Percentiles rank a stretch among this genome's conserved stretches.
Evolutionary conservation across 495 filamentous ascomycete species (phyloP).

Genomic region (Neurospora sublineolata): DNA sequence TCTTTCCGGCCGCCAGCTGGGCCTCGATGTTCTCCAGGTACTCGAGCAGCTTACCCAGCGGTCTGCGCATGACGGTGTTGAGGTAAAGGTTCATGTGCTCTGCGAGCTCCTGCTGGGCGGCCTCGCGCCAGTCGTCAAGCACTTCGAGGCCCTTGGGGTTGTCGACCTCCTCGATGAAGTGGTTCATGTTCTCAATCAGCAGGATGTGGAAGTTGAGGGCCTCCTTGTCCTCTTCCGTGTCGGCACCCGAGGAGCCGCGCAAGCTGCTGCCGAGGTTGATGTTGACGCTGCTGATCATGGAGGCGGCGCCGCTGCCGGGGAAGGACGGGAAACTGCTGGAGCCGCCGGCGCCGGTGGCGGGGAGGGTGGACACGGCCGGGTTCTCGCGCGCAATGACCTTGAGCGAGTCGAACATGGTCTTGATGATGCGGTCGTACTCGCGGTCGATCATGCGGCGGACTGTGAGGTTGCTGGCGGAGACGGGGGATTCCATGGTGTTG

Average conservation of each 20-base stretch:
- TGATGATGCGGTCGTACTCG: slow-evolving; percentile 80
- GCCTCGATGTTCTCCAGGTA: slow-evolving; percentile 76
- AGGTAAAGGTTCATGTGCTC: slow-evolving; percentile 85
- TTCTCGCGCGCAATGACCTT: slow-evolving; percentile 93
- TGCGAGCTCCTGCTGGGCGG: slow-evolving; percentile 64
- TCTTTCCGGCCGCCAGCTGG: slow-evolving; percentile 43
- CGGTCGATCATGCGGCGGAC: slow-evolving; percentile 70
- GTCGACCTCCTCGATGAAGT: slow-evolving; percentile 85
- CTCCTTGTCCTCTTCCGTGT: slow-evolving; percentile 79
- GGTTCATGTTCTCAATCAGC: slow-evolving; percentile 97
- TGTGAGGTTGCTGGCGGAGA: slow-evolving; percentile 25
- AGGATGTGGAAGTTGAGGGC: slow-evolving; percentile 92
- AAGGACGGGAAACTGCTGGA: neutral
- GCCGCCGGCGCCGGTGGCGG: neutral
- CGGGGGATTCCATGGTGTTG: neutral
- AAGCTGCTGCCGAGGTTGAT: slow-evolving; percentile 1
- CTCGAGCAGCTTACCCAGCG: slow-evolving; percentile 80
- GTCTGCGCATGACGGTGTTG: slow-evolving; percentile 74
- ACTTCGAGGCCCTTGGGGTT: slow-evolving; percentile 54
- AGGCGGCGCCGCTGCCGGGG: neutral
- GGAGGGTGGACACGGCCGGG: slow-evolving; percentile 44
- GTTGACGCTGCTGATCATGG: slow-evolving; percentile 10
- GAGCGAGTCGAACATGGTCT: slow-evolving; percentile 91
- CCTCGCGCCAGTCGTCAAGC: slow-evolving; percentile 67
- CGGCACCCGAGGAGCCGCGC: slow-evolving; percentile 8